Evolutionary conservation across 768 basidiomycete species (phyloP), one percentile per base, ranked within the genome.

Genomic region (Podaxis sp.): DNA sequence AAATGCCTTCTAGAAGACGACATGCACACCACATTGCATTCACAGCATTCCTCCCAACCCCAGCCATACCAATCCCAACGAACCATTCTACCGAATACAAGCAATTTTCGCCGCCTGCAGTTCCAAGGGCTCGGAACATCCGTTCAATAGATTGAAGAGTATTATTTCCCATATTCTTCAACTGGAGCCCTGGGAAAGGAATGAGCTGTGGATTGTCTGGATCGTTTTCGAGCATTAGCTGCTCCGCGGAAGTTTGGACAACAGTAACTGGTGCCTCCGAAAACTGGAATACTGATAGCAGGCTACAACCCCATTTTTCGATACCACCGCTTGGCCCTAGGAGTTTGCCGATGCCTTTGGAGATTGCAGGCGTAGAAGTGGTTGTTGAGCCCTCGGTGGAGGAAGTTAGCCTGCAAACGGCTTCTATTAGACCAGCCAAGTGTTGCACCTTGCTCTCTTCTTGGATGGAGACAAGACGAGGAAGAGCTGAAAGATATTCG

Each of bases 291-390:
- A 89, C 91, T 0, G 84, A 82, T 28, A 98, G 79, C 3, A 99
- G 69, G 51, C 84, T 83, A 89, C 90, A 94, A 3, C 93, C 91
- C 96, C 95, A 98, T 70, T 87, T 87, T 66, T 97, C 93, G 16
- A 97, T 85, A 0, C 90, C 88, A 5, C 93, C 93, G 0, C 76
- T 81, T 0, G 93, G 89, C 3, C 94, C 94, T 1, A 96, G 79
- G 4, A 94, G 77, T 57, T 81, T 82, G 6, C 80, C 82, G 2
- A 92, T 75, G 11, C 77, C 79, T 14, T 76, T 70, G 13, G 82
- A 77, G 36, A 91, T 77, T 9, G 69, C 55, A 3, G 57, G 16
- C n/a, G 79, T 66, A 1, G 75, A 67, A 28, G 81, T 68, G 5
- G 63, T 40, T n/a, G 61, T 48, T 11, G 66, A 50, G 55, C 69